Percentiles rank a stretch among this genome's conserved stretches.
These are phyloP conservation scores for Ramichloridium luteum DNA, from an alignment of 2,329 filamentous ascomycete genomes.

Conservation along the genomic window DNA sequence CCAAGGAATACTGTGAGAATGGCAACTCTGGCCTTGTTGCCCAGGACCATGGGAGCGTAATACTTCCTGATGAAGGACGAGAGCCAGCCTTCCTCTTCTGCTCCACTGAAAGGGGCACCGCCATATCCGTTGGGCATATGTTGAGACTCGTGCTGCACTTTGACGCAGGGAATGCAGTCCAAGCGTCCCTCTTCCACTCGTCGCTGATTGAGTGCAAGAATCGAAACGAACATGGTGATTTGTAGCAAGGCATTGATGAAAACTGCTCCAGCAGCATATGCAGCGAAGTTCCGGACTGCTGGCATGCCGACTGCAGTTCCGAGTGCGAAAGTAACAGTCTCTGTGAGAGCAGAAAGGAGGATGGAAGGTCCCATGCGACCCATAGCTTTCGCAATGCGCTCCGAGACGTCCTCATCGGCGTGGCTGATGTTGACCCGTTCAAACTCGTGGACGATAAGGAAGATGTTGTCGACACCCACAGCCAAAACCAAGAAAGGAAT, in stretches of 20 bases:
- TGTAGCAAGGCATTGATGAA: constrained; percentile 95
- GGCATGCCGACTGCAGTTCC: constrained; percentile 96
- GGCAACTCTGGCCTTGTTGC: constrained; percentile 63
- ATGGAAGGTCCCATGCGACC: constrained; percentile 96
- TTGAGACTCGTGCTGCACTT: constrained; percentile 59
- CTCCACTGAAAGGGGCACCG: constrained; percentile 52
- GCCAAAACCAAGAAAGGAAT: constrained; percentile 95
- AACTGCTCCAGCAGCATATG: constrained; percentile 90
- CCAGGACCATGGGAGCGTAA: constrained; percentile 73
- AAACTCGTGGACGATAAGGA: constrained; percentile 95
- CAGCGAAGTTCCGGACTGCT: constrained; percentile 90
- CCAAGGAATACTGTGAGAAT: constrained; percentile 76
- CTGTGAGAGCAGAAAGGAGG: constrained; percentile 83
- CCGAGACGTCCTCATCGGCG: constrained; percentile 75
- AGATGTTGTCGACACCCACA: constrained; percentile 97
- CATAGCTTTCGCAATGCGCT: constrained; percentile 75
- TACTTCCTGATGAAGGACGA: constrained; percentile 81
- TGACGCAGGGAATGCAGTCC: constrained; percentile 84
- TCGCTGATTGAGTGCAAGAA: constrained; percentile 80
- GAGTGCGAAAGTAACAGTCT: constrained; percentile 85
- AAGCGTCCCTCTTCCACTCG: constrained; percentile 79
- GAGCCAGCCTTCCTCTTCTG: constrained; percentile 69
- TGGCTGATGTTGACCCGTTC: constrained; percentile 88
- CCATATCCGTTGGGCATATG: constrained; percentile 48
- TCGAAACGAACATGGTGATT: constrained; percentile 91